Conservation (phyloP, 441 rosid species). For the Pelargonium exstipulatum region DNA sequence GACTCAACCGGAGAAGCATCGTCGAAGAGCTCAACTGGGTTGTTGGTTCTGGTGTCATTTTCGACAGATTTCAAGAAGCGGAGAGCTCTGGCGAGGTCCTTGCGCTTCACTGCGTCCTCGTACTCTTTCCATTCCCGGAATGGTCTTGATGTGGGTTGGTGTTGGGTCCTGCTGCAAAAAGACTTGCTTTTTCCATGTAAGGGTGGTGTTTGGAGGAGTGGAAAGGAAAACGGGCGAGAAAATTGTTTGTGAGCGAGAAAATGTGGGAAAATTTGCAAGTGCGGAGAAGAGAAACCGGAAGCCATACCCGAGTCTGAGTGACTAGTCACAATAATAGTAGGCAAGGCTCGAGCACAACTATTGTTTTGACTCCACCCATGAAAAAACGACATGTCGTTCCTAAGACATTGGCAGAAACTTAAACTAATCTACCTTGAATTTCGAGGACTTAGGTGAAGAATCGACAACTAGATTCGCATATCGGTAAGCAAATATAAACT, state of each 20-base stretch:
- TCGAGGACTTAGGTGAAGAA: no score
- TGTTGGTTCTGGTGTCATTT: slow-evolving; percentile 15
- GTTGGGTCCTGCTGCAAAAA: slow-evolving; percentile 9
- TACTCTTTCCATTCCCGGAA: slow-evolving; percentile 77
- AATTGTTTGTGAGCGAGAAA: background rate
- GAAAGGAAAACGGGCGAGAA: slow-evolving; percentile 18
- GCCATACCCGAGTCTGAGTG: slow-evolving; percentile 15
- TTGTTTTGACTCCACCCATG: background rate
- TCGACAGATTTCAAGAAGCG: slow-evolving; percentile 59
- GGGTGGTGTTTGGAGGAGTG: slow-evolving; percentile 17
- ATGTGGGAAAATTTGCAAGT: slow-evolving; percentile 9
- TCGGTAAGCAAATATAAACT: no score
- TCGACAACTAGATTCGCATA: no score
- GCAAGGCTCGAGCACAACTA: background rate
- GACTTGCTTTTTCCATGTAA: background rate
- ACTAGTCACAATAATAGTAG: no score
- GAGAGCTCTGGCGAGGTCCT: slow-evolving; percentile 80
- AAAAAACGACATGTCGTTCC: background rate
- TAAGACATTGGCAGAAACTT: no score
- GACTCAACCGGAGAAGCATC: slow-evolving; percentile 19
- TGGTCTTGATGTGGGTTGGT: slow-evolving; percentile 31
- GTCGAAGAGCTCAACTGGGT: slow-evolving; percentile 17
- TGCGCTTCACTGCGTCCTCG: slow-evolving; percentile 77
- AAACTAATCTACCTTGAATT: no score
- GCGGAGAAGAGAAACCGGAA: slow-evolving; percentile 3